These are phyloP conservation scores for Phialophora tarda DNA, from an alignment of 2,329 filamentous ascomycete species.

Conservation along the genomic window DNA sequence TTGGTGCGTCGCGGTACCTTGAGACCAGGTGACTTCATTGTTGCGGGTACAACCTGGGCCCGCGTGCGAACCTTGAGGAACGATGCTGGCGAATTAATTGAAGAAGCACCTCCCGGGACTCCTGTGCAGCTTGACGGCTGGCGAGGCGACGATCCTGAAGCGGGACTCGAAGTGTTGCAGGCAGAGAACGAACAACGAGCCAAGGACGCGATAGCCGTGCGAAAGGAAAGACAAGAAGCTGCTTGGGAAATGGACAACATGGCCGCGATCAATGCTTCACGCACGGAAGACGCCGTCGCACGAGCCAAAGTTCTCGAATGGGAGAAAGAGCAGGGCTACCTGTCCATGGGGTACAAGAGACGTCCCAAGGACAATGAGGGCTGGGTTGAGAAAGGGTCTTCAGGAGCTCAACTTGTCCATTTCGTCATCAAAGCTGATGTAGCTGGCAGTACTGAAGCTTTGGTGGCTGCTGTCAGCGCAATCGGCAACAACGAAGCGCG, in stretches of 20 bases:
- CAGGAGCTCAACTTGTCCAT: constrained; percentile 61
- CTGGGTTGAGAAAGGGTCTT: constrained; percentile 44
- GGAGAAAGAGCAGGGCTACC: constrained; percentile 45
- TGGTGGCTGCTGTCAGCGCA: constrained; percentile 74
- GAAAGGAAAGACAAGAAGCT: constrained; percentile 72
- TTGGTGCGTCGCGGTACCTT: constrained; percentile 88
- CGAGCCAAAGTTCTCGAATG: constrained; percentile 50
- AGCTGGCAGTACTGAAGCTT: constrained; percentile 89
- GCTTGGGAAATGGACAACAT: constrained; percentile 70
- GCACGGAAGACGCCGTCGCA: constrained; percentile 65
- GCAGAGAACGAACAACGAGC: constrained; percentile 78
- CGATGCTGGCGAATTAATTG: constrained; percentile 75
- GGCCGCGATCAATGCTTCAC: constrained; percentile 74
- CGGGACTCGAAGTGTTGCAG: constrained; percentile 87
- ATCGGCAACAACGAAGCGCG: constrained; percentile 85
- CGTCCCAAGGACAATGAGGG: constrained; percentile 42
- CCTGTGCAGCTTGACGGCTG: constrained; percentile 95
- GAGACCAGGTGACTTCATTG: constrained; percentile 77
- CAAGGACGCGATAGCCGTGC: constrained; percentile 76
- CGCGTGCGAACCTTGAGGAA: constrained; percentile 83
- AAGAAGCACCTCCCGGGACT: constrained; percentile 80
- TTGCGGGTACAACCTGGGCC: constrained; percentile 87
- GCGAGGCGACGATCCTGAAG: constrained; percentile 76
- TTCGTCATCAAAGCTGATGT: constrained; percentile 94
- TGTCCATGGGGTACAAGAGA: constrained; percentile 34